These are phyloP conservation scores for Candida arabinofermentans DNA, from an alignment of 805 yeast species.

Conservation along the genomic window DNA sequence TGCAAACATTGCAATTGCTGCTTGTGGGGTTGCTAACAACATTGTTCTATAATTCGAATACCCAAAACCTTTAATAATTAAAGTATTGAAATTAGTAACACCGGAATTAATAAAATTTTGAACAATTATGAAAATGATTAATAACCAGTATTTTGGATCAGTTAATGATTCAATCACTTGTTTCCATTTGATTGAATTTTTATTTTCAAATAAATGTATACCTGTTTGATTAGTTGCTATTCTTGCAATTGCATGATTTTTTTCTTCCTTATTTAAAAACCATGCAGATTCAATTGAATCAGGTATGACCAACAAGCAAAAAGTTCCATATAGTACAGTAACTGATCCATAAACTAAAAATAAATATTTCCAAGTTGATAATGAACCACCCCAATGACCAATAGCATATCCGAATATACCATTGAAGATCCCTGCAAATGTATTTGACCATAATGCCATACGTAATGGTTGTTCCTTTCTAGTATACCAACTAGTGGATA, in stretches of 20 bases:
- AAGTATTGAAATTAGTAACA: constrained; percentile 43
- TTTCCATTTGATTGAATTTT: constrained; percentile 26
- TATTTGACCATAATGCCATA: constrained; percentile 31
- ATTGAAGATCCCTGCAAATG: constrained; percentile 29
- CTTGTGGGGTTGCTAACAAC: constrained; percentile 30
- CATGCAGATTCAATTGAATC: constrained; percentile 32
- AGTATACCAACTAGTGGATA: constrained; percentile 34
- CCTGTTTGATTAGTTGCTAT: constrained; percentile 35
- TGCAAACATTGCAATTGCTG: constrained; percentile 35
- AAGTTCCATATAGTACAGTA: constrained; percentile 30
- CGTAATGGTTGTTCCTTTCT: constrained; percentile 31
- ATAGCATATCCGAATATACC: constrained; percentile 32
- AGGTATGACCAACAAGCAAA: constrained; percentile 29
- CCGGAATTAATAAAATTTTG: constrained; percentile 57
- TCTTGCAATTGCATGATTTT: constrained; percentile 29
- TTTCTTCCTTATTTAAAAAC: constrained; percentile 35
- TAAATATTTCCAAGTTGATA: constrained; percentile 30
- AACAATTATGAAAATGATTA: constrained; percentile 33
- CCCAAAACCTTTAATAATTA: constrained; percentile 39
- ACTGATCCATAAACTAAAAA: constrained; percentile 33
- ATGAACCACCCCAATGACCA: constrained; percentile 23
- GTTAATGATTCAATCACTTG: constrained; percentile 25
- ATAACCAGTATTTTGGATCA: constrained; percentile 33
- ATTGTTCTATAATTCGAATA: constrained; percentile 32
- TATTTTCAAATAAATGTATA: constrained; percentile 34